Evolutionary conservation across 129 eudicot species (phyloP), one percentile per base, ranked within the genome.

Genomic region (Oenanthe sinensis): DNA sequence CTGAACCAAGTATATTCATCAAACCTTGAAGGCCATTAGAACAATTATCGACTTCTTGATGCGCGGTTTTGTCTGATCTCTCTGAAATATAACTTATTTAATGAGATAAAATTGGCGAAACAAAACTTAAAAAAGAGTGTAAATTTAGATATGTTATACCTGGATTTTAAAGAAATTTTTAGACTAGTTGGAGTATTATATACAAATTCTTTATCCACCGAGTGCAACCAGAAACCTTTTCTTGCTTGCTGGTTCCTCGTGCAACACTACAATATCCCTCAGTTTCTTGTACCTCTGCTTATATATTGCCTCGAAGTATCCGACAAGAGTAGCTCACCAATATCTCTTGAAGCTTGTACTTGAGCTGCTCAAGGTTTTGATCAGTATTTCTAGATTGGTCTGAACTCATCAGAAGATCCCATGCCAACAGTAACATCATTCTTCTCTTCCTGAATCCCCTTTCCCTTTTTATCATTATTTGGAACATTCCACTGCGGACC

Each of bases 281-380:
- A 95, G 77, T 82, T 84, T 83, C 78, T 95, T 95, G 80, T 95
- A 89, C 24, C 97, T 79, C 84, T 88, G 99, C 83, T 85, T 84
- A 78, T 95, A 95, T 55, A 95, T 89, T n/a, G 87, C 90, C 83
- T 92, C 96, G 71, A 95, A 95, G 80, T 85, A 95, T 80, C 77
- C 87, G 76, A 80, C 97, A 88, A 26, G 94, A 92, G 81, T 88
- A 95, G 75, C 99, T 90, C 81, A 95, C 99, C 3, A 95, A 73
- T 72, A 95, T 95, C 83, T 95, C 99, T 77, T 91, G 87, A 80
- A 95, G 91, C 87, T 95, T 97, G 24, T 83, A 85, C 81, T 81
- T 92, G 81, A 95, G 92, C 79, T 85, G 74, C 1, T 88, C 77
- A 42, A 92, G 84, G 73, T 85, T 81, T 52, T 83, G 85, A 48